phyloP scores from a whole-genome alignment of 2,329 filamentous ascomycete species.

The Ophiostoma quercus region DNA sequence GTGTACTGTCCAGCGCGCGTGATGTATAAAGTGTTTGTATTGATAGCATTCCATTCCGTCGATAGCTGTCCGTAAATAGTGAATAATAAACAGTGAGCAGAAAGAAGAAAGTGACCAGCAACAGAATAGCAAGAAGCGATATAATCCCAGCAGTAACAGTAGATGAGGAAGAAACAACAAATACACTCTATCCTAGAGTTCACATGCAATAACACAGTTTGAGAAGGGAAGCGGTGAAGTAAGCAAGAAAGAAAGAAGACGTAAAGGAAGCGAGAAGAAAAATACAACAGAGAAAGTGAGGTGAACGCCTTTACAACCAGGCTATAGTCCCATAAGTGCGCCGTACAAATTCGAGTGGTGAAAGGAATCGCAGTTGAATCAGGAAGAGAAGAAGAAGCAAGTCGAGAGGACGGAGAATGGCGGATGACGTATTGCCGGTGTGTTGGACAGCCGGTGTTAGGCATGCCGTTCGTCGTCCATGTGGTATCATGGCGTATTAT shows the following conservation, averaged over 20 bases:
- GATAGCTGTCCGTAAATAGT: background rate
- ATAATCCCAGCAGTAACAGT: background rate
- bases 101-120: too few species aligned
- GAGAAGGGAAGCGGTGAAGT: background rate
- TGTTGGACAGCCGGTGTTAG: background rate
- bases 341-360: constrained; percentile 1
- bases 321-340: background rate
- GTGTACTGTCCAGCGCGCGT: background rate
- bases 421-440: background rate
- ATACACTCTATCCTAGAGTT: constrained; percentile 10
- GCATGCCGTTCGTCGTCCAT: background rate
- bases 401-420: background rate
- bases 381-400: background rate
- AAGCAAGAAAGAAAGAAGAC: background rate
- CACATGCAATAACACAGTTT: background rate
- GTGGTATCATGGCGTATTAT: background rate
- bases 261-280: background rate
- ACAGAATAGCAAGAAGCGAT: background rate
- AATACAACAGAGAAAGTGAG: background rate
- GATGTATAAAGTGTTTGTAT: background rate
- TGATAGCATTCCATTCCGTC: background rate
- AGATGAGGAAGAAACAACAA: background rate
- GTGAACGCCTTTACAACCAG: background rate
- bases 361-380: background rate
- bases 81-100: background rate